Evolutionary conservation across 2,329 filamentous ascomycete genomes (phyloP), one percentile per base, ranked within the genome.

Genomic region (Xylariaceae sp.): DNA sequence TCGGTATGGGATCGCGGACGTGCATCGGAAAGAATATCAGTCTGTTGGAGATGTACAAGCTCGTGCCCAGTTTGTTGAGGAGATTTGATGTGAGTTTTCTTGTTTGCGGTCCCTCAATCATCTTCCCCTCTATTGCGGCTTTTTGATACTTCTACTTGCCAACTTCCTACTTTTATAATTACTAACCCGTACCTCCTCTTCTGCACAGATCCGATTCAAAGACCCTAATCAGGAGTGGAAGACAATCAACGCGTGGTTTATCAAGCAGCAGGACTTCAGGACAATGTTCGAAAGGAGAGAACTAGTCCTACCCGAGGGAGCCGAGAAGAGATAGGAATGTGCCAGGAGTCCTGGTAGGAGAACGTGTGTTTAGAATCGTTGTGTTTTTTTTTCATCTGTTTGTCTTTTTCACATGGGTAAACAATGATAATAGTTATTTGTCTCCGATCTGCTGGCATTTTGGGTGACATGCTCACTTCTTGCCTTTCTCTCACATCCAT

Each of bases 21-120:
- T 87, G 83, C 50, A 83, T 70, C 63, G 83, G 83, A 31, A 80
- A 78, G 69, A 81, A 81, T 44, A 80, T 81, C 33, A 76, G 72
- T 44, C 49, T 80, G 52, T 48, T 80, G 51, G 76, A 81, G 65
- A 77, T 81, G 41, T 79, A 81, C 58, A 81, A 81, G 65, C 53
- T 81, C 33, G 71, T 80, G 16, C 76, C 76, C 28, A 73, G 65
- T 38, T 53, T 86, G 53, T 57, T 86, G 59, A 65, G 80, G 55
- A 67, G 76, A 43, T 86, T 85, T 48, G 77, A 84, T 61, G 74
- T 70, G 51, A 55, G 64, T 59, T 38, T 17, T n/a, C 36, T 21
- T 17, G 13, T 32, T 36, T 12, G 14, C 21, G 13, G 9, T 23
- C 29, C 19, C 27, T 6, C 23, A n/a, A 3, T n/a, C 14, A 15